Evolutionary conservation across 192 early-diverging fungal species (phyloP).

Genomic region (Coemansia sp.): DNA sequence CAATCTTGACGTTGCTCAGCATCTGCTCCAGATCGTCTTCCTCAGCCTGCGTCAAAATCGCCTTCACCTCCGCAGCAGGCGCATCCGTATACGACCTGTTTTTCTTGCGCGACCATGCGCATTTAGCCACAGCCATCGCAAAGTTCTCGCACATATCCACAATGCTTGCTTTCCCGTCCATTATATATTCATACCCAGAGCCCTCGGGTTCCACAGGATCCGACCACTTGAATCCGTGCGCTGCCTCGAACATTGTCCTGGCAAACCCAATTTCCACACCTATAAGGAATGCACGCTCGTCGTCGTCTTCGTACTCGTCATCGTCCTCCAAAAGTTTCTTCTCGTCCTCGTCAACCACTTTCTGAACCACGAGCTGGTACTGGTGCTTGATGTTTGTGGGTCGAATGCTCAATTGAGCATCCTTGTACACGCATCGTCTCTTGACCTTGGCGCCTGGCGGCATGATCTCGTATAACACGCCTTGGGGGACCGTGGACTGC

Average conservation of each 20-base stretch:
- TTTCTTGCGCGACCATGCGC: constrained; percentile 46
- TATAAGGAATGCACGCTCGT: constrained; percentile 73
- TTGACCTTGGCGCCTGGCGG: constrained; percentile 47
- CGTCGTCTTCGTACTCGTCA: constrained; percentile 57
- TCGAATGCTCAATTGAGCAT: constrained; percentile 68
- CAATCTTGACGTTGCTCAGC: constrained; percentile 36
- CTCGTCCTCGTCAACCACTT: constrained; percentile 78
- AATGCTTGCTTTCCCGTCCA: constrained; percentile 12
- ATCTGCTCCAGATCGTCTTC: constrained; percentile 40
- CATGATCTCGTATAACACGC: constrained; percentile 63
- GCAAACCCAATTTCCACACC: constrained; percentile 53
- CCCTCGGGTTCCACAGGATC: constrained; percentile 5
- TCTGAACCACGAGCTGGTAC: constrained; percentile 76
- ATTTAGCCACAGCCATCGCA: constrained; percentile 40
- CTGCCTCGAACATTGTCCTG: constrained; percentile 22
- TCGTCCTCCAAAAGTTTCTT: constrained; percentile 60
- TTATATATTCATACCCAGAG: constrained; percentile 34
- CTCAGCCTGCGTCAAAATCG: constrained; percentile 33
- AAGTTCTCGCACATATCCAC: constrained; percentile 32
- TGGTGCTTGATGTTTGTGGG: constrained; percentile 65
- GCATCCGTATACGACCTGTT: constrained; percentile 29
- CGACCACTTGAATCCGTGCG: constrained; percentile 40
- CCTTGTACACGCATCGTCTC: constrained; percentile 63
- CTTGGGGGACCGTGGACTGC: constrained; percentile 61
- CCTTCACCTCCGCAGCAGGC: constrained; percentile 22